Base-by-base conservation (phyloP, 2,329 filamentous ascomycete genomes). In the Meredithiella fracta region DNA sequence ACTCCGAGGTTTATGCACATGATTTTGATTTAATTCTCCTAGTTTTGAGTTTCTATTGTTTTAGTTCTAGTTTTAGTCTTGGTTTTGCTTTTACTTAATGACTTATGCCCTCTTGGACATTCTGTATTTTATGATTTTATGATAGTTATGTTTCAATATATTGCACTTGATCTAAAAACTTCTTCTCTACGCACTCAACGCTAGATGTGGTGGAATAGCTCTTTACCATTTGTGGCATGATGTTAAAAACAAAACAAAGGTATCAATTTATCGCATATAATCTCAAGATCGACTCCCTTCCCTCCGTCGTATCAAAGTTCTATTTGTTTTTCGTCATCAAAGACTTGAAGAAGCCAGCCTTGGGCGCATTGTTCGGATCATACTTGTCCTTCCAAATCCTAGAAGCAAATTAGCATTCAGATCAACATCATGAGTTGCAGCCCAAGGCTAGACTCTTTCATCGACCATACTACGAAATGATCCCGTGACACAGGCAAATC, bases 381-480 rank as follows among this genome's bases (percentile, higher is more conserved):
- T 97, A 96, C 71, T 97, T 97, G 60, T 94, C 89, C 68, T 97
- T 97, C 88, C 91, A 96, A 66, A 97, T 96, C 90, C 88, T 94
- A 66, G 34, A 25, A 51, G 44, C 23, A 37, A n/a, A 15, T 4
- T 29, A 9, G 6, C 17, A n/a, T 31, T 29, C 17, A n/a, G 26
- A 25, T 15, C 2, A 20, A 5, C 7, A 7, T 17, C 7, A 51
- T 23, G 26, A n/a, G n/a, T 8, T 38, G 37, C 11, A 38, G 5
- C 37, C 4, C 3, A 38, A 38, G n/a, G n/a, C n/a, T n/a, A 38
- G 3, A 38, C 37, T 38, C 37, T 11, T 38, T 14, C 37, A 38
- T 7, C 11, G 11, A 38, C 37, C 11, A 8, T n/a, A 20, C 17
- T n/a, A 44, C 40, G 20, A n/a, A n/a, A 44, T 44, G 8, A 20